Base-by-base conservation (phyloP, 192 early-diverging fungal genomes). In the Coemansia sp. region DNA sequence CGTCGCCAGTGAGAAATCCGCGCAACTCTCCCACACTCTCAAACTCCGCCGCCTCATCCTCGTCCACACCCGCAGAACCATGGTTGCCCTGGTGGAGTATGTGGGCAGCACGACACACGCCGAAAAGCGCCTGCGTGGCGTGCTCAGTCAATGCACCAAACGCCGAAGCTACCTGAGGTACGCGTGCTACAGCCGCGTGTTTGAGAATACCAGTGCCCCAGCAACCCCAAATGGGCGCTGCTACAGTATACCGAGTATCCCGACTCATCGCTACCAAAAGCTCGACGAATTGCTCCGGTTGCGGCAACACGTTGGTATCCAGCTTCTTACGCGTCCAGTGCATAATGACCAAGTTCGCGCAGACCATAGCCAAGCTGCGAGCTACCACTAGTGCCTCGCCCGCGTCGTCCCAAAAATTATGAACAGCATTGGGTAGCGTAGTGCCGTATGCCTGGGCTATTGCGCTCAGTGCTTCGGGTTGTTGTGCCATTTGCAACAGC, bases 301-400 rank as follows among this genome's bases (percentile, higher is more conserved):
- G 44, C 5, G 12, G 27, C n/a, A 68, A 21, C 7, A 50, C 48
- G 39, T 66, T 75, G 6, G 27, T 14, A 29, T 65, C 75, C 4
- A 62, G 34, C 62, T 74, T 74, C 6, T 70, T 76, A 60, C 75
- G 80, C 48, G 75, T 72, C 80, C 80, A 82, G 59, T 82, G 80
- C 66, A 72, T 19, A 27, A 66, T 61, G 4, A 50, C 75, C 50
- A 77, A 63, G 15, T 72, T 74, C 2, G 55, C 44, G 53, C 44
- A 36, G 0, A 19, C 57, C 63, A 51, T 62, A 19, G 80, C 15
- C 23, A 82, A 39, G 1, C 42, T 42, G 1, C 60, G 45, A 2
- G 80, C 80, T 29, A 55, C 42, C 5, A 45, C 44, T 14, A 82
- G 61, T 12, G 75, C 79, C 3, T 73, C 79, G n/a, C n/a, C 39